Conservation (phyloP, 2,329 filamentous ascomycete genomes). For the Akanthomyces dipterigenus region DNA sequence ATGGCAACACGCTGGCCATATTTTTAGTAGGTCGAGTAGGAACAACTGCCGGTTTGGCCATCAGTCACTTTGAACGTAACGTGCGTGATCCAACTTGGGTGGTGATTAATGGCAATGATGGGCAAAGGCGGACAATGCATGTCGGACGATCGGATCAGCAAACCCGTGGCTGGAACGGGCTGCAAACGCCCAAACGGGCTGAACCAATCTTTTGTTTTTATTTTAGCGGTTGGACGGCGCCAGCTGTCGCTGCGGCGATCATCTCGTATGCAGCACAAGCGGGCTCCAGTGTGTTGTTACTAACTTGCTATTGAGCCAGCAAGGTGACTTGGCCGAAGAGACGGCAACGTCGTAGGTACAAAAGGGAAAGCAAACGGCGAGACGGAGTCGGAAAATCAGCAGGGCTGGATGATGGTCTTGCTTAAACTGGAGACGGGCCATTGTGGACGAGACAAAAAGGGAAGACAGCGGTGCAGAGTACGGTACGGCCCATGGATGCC, state of each 20-base stretch:
- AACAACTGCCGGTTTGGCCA: neutral
- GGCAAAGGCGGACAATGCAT: neutral
- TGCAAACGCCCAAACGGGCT: neutral
- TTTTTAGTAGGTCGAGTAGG: neutral
- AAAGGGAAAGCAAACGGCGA: neutral
- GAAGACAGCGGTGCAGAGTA: neutral
- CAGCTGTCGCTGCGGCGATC: neutral
- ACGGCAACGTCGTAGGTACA: too few species aligned
- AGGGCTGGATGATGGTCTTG: neutral
- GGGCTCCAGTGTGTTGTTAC: neutral
- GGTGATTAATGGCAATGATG: too few species aligned
- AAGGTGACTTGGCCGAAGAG: too few species aligned
- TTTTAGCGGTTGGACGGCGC: neutral
- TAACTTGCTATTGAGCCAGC: too few species aligned
- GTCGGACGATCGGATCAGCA: slow-evolving; percentile 8
- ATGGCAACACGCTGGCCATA: neutral
- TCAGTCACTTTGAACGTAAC: neutral
- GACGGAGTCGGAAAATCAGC: neutral
- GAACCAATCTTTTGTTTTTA: neutral
- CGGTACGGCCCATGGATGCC: neutral
- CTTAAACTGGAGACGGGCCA: neutral
- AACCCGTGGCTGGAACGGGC: slow-evolving; percentile 3
- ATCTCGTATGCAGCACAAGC: neutral
- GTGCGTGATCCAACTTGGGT: neutral
- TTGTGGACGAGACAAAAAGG: neutral